phyloP scores from a whole-genome alignment of 805 yeast genomes.

The Wickerhamomyces ciferrii region DNA sequence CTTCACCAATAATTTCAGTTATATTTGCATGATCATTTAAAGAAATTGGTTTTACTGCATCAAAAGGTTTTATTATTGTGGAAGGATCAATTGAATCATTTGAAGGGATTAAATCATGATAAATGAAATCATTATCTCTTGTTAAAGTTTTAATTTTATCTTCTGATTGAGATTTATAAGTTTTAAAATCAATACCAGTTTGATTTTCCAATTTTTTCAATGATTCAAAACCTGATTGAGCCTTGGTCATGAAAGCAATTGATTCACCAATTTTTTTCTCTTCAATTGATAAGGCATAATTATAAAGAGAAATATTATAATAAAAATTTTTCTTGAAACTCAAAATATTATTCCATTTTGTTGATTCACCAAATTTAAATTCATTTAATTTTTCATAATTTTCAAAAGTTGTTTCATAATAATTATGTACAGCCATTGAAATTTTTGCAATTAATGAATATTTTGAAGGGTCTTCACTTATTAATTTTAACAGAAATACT shows the following conservation, averaged over 20 bases:
- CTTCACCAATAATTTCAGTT: slow-evolving; percentile 37
- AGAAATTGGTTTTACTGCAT: slow-evolving; percentile 58
- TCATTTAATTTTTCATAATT: slow-evolving; percentile 35
- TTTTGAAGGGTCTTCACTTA: slow-evolving; percentile 39
- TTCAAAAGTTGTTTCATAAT: slow-evolving; percentile 49
- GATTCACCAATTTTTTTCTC: slow-evolving; percentile 69
- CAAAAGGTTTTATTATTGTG: slow-evolving; percentile 63
- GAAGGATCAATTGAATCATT: slow-evolving; percentile 37
- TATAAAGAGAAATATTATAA: slow-evolving; percentile 53
- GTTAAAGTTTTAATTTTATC: slow-evolving; percentile 37
- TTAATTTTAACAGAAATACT: slow-evolving; percentile 60
- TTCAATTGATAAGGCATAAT: slow-evolving; percentile 52
- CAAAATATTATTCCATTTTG: slow-evolving; percentile 46
- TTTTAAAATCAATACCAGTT: slow-evolving; percentile 27
- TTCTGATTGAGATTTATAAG: slow-evolving; percentile 26
- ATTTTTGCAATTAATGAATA: slow-evolving; percentile 72
- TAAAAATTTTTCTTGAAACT: slow-evolving; percentile 51
- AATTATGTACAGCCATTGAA: slow-evolving; percentile 52
- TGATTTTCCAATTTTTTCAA: slow-evolving; percentile 26
- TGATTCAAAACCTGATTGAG: slow-evolving; percentile 34
- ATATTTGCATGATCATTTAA: slow-evolving; percentile 42
- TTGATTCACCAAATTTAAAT: slow-evolving; percentile 33
- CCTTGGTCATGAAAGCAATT: slow-evolving; percentile 54
- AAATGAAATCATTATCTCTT: slow-evolving; percentile 87
- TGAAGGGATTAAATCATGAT: slow-evolving; percentile 72